Evolutionary conservation across 768 basidiomycete species (phyloP), one percentile per base, ranked within the genome.

Genomic region (Tephrocybe sp.): DNA sequence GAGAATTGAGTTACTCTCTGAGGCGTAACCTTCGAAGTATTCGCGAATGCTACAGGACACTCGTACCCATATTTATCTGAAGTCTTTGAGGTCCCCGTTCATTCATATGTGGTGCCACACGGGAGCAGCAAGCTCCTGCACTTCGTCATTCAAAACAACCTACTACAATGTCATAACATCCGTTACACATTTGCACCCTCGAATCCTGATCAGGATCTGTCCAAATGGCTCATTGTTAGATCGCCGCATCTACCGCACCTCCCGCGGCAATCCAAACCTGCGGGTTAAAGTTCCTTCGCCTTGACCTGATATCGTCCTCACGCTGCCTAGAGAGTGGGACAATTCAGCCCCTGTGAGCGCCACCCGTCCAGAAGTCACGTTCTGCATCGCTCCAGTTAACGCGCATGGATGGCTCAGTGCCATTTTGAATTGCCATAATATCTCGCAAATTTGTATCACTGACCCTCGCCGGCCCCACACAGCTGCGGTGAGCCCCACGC

Each of bases 281-380:
- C 30, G 25, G 36, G 20, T 23, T 20, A 11, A 21, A 10, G 7
- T 34, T 15, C 32, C 23, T 44, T 28, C 10, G 17, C 24, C 46
- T 37, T 24, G 17, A 15, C 15, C 18, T 17, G 12, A 15, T 43
- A 23, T 30, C n/a, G 11, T 39, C 43, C 55, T 40, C 50, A 48
- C 41, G 54, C 44, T 50, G 21, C 34, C 39, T 51, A 39, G 20
- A 40, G 23, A 44, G 46, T 39, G 41, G 49, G 36, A 30, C n/a
- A 40, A n/a, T 7, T 36, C 21, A 36, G 32, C 14, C 32, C 42
- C 25, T 18, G n/a, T 5, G 12, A 33, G 37, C 40, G 54, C 54
- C 50, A 51, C 34, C 18, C 28, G 18, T 26, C 20, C 17, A 3
- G 28, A 38, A 15, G 7, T 32, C 17, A 11, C 21, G 37, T 23